A percentile compares a stretch with the other conserved stretches of the same genome.
Conservation (phyloP, 2,329 filamentous ascomycete genomes). For the Hymenoscyphus infarciens region DNA sequence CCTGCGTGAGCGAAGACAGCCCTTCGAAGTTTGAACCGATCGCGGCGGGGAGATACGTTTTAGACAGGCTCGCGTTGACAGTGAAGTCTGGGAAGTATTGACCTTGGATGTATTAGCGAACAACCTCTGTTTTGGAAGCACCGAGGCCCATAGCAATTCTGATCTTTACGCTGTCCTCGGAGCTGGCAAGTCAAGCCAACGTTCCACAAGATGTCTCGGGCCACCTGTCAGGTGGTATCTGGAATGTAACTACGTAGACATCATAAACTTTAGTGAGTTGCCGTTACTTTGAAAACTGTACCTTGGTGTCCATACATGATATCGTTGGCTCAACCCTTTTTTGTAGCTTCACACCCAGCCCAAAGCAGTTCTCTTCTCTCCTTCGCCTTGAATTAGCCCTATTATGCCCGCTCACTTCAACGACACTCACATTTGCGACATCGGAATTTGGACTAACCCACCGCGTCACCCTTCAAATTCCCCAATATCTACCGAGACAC, state of each 20-base stretch:
- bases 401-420: background rate
- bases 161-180: background rate
- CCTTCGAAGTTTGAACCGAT: conserved; percentile 31
- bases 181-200: background rate
- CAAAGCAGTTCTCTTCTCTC: background rate
- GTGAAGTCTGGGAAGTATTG: conserved; percentile 31
- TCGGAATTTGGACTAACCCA: background rate
- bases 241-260: too few species aligned
- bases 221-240: too few species aligned
- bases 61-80: conserved; percentile 31
- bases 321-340: background rate
- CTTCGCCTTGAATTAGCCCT: background rate
- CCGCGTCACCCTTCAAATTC: background rate
- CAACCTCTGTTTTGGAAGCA: background rate
- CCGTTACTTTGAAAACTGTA: too few species aligned
- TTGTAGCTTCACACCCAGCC: background rate
- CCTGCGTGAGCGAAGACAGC: conserved; percentile 30
- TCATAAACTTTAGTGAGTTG: too few species aligned
- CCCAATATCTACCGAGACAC: too few species aligned
- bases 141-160: background rate
- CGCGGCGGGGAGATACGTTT: conserved; percentile 32
- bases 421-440: background rate
- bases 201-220: too few species aligned
- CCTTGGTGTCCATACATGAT: too few species aligned
- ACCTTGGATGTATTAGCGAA: background rate